A percentile compares a stretch with the other conserved stretches of the same genome.
Conservation (phyloP, 768 basidiomycete species). For the Suillus ampliporus region DNA sequence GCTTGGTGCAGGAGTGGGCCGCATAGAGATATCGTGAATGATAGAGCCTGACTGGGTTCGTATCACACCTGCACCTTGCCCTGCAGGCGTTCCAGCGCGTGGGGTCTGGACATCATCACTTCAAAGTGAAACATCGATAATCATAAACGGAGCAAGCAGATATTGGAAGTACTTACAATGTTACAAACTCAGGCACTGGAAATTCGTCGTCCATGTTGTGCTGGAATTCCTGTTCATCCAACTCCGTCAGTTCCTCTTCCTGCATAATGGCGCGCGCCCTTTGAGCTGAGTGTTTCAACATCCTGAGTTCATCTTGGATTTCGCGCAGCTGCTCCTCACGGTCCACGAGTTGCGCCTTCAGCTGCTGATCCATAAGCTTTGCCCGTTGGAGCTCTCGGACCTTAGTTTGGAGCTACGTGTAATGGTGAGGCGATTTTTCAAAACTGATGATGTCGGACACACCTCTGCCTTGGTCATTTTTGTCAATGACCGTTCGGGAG, state of each 20-base stretch:
- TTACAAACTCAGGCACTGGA: slow-evolving; percentile 11
- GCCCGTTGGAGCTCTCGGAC: slow-evolving; percentile 3
- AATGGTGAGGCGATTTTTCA: background rate
- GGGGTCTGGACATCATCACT: slow-evolving; percentile 3
- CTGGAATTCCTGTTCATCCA: slow-evolving; percentile 13
- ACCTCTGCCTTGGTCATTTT: slow-evolving; percentile 52
- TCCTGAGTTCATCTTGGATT: background rate
- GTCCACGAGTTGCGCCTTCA: slow-evolving; percentile 34
- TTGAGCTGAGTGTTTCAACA: background rate
- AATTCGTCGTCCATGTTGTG: background rate
- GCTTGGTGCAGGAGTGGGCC: slow-evolving; percentile 57
- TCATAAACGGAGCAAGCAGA: background rate
- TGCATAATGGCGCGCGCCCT: background rate
- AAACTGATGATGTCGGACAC: slow-evolving; percentile 4
- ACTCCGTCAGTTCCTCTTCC: slow-evolving; percentile 19
- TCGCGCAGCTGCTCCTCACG: slow-evolving; percentile 29
- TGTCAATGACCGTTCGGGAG: slow-evolving; percentile 32
- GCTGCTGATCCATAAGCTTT: slow-evolving; percentile 21
- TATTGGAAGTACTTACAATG: slow-evolving; percentile 1
- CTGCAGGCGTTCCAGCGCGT: background rate
- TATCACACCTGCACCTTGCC: slow-evolving; percentile 23
- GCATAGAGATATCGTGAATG: slow-evolving; percentile 52
- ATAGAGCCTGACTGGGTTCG: slow-evolving; percentile 55
- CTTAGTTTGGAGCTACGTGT: slow-evolving; percentile 1
- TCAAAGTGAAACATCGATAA: background rate